Conservation (phyloP, 257 asterid genomes). For the Solanum sejunctum region DNA sequence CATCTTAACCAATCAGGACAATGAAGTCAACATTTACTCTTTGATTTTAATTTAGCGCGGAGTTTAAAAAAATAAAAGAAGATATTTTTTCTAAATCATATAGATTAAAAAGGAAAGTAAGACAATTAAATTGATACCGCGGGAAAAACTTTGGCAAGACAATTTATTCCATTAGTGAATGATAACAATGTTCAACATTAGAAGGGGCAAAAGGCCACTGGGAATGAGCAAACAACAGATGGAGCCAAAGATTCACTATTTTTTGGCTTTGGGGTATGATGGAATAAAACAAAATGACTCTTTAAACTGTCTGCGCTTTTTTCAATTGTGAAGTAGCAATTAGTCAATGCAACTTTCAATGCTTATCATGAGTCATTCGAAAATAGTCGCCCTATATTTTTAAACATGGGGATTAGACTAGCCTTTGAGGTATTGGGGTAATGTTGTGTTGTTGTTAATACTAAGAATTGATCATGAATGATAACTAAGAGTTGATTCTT, state of each 20-base stretch:
- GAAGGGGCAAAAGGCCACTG: background rate
- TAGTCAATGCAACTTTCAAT: too few relatives aligned
- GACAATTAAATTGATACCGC: background rate
- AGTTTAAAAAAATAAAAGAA: background rate
- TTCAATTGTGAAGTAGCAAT: too few relatives aligned
- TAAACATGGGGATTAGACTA: too few relatives aligned
- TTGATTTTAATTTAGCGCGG: background rate
- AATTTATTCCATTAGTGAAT: background rate
- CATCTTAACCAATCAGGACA: background rate
- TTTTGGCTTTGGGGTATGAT: too few relatives aligned
- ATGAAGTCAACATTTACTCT: background rate
- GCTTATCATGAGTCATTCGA: too few relatives aligned
- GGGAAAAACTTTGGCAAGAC: background rate
- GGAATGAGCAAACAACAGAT: background rate
- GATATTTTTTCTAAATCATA: background rate
- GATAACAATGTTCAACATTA: background rate
- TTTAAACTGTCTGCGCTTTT: too few relatives aligned
- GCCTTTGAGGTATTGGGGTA: too few relatives aligned
- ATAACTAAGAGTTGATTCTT: background rate
- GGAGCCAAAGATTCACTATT: too few relatives aligned
- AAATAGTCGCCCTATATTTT: too few relatives aligned
- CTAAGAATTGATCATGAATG: slow-evolving; percentile 4
- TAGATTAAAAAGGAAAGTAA: background rate
- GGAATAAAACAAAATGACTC: too few relatives aligned
- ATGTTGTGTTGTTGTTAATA: too few relatives aligned